Evolutionary conservation across 352 stramenopile genomes (phyloP).

Genomic region (Pythium phragmiticola): DNA sequence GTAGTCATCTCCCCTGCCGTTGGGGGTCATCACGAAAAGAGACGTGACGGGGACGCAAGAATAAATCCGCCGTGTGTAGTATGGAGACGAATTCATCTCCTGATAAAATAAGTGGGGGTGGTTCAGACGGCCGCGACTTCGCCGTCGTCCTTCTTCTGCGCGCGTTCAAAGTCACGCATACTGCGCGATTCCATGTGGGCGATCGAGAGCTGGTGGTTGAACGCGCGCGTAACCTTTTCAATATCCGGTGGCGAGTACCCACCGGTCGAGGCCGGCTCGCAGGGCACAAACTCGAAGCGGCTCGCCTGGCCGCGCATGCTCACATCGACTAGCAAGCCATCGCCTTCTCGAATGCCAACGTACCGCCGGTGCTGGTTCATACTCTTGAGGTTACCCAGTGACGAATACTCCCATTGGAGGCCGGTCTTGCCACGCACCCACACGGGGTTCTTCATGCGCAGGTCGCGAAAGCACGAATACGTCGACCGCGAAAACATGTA

Average conservation of each 20-base stretch:
- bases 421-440: constrained; percentile 60
- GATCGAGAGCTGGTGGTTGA: constrained; percentile 68
- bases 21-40: neutral
- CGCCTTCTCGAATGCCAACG: constrained; percentile 63
- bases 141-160: constrained; percentile 9
- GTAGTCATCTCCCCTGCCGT: too few species aligned
- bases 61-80: neutral
- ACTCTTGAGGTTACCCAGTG: constrained; percentile 77
- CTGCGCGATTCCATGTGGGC: constrained; percentile 72
- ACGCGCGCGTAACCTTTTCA: constrained; percentile 66
- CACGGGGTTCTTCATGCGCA: constrained; percentile 74
- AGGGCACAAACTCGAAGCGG: constrained; percentile 77
- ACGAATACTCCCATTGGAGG: constrained; percentile 81
- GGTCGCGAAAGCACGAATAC: constrained; percentile 81
- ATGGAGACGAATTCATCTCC: neutral
- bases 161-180: constrained; percentile 70
- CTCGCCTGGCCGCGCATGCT: constrained; percentile 82
- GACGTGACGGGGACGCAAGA: neutral
- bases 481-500: constrained; percentile 88
- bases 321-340: constrained; percentile 76
- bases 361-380: constrained; percentile 90
- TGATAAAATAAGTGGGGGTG: constrained; percentile 16
- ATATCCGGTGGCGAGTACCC: constrained; percentile 65
- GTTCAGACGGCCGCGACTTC: constrained; percentile 6
- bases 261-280: constrained; percentile 31